phyloP scores from a whole-genome alignment of 768 basidiomycete species.

The Leccinum ochraceum region DNA sequence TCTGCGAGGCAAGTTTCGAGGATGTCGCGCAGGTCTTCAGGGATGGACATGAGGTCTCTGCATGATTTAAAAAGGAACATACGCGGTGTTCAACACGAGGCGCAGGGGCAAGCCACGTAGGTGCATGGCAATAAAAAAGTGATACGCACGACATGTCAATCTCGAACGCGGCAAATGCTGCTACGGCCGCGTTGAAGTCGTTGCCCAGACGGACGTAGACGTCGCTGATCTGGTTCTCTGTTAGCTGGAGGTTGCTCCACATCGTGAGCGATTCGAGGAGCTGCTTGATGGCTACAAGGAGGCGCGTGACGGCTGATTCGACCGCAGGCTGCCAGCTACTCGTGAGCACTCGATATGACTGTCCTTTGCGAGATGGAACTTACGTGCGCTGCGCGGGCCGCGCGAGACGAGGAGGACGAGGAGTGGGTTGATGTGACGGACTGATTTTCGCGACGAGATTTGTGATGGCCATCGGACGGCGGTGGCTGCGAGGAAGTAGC shows the following conservation, averaged over 20 bases:
- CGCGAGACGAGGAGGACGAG: constrained; percentile 26
- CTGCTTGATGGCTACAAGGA: constrained; percentile 92
- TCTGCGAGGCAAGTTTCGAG: constrained; percentile 92
- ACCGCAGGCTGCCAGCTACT: constrained; percentile 65
- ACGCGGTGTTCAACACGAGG: constrained; percentile 18
- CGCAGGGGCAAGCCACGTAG: background rate
- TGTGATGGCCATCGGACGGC: constrained; percentile 40
- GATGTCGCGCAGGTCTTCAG: constrained; percentile 83
- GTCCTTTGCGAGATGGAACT: constrained; percentile 4
- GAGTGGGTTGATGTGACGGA: constrained; percentile 53
- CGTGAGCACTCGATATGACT: background rate
- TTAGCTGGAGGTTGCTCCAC: constrained; percentile 75
- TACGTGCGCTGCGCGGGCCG: constrained; percentile 27
- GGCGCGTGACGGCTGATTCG: constrained; percentile 88
- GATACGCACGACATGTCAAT: constrained; percentile 87
- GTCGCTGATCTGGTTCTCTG: constrained; percentile 87
- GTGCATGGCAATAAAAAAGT: constrained; percentile 7
- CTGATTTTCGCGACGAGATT: constrained; percentile 53
- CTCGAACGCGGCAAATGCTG: constrained; percentile 80
- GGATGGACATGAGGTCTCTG: constrained; percentile 87
- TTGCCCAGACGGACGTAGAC: constrained; percentile 96
- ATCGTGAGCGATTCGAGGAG: constrained; percentile 86
- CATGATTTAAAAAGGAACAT: constrained; percentile 4
- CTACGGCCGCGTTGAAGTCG: constrained; percentile 93
- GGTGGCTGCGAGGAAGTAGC: constrained; percentile 23